phyloP scores from a whole-genome alignment of 2,329 filamentous ascomycete species.

The Pezizomycotina sp. region DNA sequence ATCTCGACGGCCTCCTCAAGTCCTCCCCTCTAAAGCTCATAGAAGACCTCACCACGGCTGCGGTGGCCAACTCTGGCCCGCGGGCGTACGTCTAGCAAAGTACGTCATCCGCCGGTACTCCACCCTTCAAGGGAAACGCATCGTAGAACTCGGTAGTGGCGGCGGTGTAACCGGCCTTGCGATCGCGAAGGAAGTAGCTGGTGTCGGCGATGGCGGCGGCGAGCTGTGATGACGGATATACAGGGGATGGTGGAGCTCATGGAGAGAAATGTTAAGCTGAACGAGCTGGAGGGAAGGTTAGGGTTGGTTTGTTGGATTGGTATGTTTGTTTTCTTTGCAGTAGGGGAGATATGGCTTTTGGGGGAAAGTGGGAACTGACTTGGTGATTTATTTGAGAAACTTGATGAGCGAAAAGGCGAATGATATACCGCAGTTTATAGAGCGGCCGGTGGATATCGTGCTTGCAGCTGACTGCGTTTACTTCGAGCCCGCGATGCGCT shows the following conservation, averaged over 20 bases:
- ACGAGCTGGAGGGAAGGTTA: conserved; percentile 47
- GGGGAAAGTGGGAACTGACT: conserved; percentile 4
- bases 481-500: conserved; percentile 91
- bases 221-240: conserved; percentile 70
- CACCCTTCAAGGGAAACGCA: conserved; percentile 21
- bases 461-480: conserved; percentile 96
- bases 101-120: conserved; percentile 51
- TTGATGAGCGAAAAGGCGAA: conserved; percentile 43
- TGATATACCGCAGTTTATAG: conserved; percentile 37
- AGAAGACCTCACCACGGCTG: conserved; percentile 77
- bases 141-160: conserved; percentile 76
- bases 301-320: conserved; percentile 67
- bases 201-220: conserved; percentile 29
- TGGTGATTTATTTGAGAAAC: conserved; percentile 1
- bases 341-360: conserved; percentile 30
- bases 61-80: conserved; percentile 87
- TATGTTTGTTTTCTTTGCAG: conserved; percentile 30
- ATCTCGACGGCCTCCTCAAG: conserved; percentile 58
- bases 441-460: conserved; percentile 56
- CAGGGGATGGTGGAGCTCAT: conserved; percentile 70
- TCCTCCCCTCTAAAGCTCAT: conserved; percentile 52
- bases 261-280: conserved; percentile 72
- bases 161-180: conserved; percentile 67
- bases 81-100: conserved; percentile 71
- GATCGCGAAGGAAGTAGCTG: conserved; percentile 12